A percentile compares a stretch with the other conserved stretches of the same genome.
Conservation (phyloP, 768 basidiomycete genomes). For the Boletus patriciae region DNA sequence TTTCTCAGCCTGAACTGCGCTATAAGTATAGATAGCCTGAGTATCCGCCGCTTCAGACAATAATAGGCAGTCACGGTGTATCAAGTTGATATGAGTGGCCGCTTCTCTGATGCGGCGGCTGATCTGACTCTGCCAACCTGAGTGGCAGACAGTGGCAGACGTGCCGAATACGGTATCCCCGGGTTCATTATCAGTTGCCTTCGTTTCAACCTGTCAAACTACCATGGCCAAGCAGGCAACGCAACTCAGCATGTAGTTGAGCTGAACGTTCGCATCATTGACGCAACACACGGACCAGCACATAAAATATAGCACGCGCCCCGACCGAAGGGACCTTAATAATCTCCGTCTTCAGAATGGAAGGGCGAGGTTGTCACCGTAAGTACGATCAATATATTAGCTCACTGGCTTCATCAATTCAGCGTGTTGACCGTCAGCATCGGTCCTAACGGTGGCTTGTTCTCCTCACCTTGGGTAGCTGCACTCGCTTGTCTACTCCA, state of each 20-base stretch:
- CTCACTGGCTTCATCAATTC: neutral
- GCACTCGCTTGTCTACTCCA: neutral
- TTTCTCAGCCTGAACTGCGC: constrained; percentile 9
- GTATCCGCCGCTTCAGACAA: neutral
- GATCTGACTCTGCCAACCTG: neutral
- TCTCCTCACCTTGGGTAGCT: neutral
- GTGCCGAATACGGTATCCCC: neutral
- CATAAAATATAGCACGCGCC: neutral
- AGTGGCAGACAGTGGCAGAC: neutral
- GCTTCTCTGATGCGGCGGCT: constrained; percentile 8
- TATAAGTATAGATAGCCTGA: no score
- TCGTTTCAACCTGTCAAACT: constrained; percentile 3
- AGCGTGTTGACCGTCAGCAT: neutral
- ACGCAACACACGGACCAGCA: neutral
- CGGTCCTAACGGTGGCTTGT: neutral
- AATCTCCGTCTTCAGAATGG: neutral
- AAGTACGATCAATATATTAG: neutral
- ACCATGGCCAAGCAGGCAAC: neutral
- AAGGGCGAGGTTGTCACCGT: neutral
- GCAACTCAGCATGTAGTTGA: neutral
- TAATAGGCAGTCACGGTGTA: constrained; percentile 15
- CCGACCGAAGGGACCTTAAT: neutral
- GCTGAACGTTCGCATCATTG: neutral
- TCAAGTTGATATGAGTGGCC: constrained; percentile 2
- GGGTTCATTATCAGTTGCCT: neutral